These are phyloP conservation scores for Phytophthora vignae DNA, from an alignment of 352 stramenopile genomes.

Conservation along the genomic window DNA sequence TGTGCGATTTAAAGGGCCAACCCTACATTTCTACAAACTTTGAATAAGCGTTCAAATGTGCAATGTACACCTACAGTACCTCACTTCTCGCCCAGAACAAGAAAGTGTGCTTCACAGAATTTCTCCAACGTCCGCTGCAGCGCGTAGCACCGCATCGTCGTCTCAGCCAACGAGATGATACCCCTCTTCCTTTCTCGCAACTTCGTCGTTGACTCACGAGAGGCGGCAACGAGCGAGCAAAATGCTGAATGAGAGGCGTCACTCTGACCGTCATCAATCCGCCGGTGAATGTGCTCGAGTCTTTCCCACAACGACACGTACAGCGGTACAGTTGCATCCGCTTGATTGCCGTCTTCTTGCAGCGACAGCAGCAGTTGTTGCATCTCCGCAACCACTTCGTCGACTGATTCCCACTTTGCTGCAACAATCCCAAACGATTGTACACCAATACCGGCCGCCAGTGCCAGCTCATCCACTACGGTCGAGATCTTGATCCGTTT, in stretches of 20 bases:
- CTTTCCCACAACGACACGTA: not conserved
- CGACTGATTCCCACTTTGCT: not conserved
- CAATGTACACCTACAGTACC: not conserved
- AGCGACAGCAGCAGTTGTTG: not conserved
- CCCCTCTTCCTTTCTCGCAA: not conserved
- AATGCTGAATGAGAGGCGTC: not conserved
- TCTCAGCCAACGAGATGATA: not conserved
- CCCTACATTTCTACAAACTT: no score
- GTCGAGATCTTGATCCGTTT: slow-evolving; percentile 1
- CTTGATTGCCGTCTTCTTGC: not conserved
- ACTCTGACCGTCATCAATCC: not conserved
- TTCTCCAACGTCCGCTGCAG: not conserved
- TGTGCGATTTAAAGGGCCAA: no score
- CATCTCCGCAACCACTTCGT: not conserved
- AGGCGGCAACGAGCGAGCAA: not conserved
- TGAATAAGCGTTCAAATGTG: no score
- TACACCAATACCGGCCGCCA: not conserved
- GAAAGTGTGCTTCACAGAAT: not conserved
- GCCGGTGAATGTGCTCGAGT: not conserved
- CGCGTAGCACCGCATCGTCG: not conserved
- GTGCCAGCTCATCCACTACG: not conserved
- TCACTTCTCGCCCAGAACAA: not conserved
- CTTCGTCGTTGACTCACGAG: not conserved
- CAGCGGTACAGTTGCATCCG: not conserved
- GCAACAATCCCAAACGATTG: not conserved